Conservation (phyloP, 176 grass and related monocot genomes). For the Typha latifolia region DNA sequence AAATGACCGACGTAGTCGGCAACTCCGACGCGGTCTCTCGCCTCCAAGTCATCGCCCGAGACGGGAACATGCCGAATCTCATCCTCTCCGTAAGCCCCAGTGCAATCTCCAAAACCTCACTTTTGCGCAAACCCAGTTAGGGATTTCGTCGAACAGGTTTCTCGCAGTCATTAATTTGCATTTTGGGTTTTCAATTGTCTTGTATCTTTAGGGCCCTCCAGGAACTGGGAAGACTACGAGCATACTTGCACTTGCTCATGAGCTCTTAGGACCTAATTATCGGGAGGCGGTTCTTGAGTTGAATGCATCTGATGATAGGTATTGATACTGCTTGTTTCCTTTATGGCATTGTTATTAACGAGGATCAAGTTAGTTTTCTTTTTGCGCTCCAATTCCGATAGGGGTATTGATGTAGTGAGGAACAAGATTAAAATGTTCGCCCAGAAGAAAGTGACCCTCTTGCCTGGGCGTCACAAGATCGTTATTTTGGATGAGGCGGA, state of each 20-base stretch:
- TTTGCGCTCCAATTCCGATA: conserved; percentile 14
- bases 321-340: background rate
- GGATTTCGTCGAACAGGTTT: conserved; percentile 22
- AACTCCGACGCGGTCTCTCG: conserved; percentile 80
- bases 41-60: conserved; percentile 76
- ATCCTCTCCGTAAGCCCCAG: conserved; percentile 69
- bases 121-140: background rate
- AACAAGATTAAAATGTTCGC: conserved; percentile 99
- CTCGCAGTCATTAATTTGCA: background rate
- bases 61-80: conserved; percentile 97
- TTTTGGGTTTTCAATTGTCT: background rate
- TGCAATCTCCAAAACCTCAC: background rate
- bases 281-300: conserved; percentile 84
- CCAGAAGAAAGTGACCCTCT: conserved; percentile 92
- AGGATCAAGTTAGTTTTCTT: background rate
- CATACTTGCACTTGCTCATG: conserved; percentile 85
- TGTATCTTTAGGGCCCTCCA: conserved; percentile 57
- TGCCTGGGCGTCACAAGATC: conserved; percentile 73
- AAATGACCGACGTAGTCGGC: conserved; percentile 71
- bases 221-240: conserved; percentile 94
- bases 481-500: conserved; percentile 94
- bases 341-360: background rate
- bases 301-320: conserved; percentile 97
- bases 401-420: conserved; percentile 88
- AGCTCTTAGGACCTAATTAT: conserved; percentile 87